Evolutionary conservation across 257 asterid genomes (phyloP).

Genomic region (Verbena officinalis): DNA sequence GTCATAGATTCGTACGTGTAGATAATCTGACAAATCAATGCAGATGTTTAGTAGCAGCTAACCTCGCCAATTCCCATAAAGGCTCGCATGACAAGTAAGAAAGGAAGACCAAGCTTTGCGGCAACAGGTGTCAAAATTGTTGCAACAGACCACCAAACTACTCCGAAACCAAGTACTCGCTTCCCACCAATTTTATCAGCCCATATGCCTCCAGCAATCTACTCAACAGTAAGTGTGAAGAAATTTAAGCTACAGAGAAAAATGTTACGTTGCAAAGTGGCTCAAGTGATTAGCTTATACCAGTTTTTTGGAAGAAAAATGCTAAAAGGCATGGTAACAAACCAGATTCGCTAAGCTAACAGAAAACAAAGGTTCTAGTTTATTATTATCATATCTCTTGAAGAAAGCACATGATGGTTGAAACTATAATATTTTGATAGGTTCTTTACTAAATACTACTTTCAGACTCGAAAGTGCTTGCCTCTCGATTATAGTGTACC

Average conservation of each 20-base stretch:
- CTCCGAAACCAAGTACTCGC: conserved; percentile 94
- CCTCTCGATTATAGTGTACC: background rate
- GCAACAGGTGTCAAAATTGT: conserved; percentile 97
- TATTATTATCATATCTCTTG: background rate
- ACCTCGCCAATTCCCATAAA: conserved; percentile 99
- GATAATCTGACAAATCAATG: background rate
- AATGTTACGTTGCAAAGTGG: conserved; percentile 8
- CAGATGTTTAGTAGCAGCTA: conserved; percentile 28
- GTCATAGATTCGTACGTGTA: background rate
- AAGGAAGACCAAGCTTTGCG: conserved; percentile 88
- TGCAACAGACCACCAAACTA: conserved; percentile 65
- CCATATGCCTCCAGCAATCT: conserved; percentile 99
- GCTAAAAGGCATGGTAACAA: background rate
- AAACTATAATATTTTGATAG: background rate
- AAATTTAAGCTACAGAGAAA: conserved; percentile 22
- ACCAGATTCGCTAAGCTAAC: background rate
- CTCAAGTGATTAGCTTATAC: conserved; percentile 16
- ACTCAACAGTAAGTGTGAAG: conserved; percentile 22
- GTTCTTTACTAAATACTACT: background rate
- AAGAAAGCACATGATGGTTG: background rate
- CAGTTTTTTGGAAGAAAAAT: conserved; percentile 6
- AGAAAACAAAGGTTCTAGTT: background rate
- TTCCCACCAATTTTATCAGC: conserved; percentile 98
- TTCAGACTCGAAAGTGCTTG: background rate
- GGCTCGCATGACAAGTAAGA: conserved; percentile 85